Evolutionary conservation across 306 rosid genomes (phyloP).

Genomic region (Ochetophila trinervis): DNA sequence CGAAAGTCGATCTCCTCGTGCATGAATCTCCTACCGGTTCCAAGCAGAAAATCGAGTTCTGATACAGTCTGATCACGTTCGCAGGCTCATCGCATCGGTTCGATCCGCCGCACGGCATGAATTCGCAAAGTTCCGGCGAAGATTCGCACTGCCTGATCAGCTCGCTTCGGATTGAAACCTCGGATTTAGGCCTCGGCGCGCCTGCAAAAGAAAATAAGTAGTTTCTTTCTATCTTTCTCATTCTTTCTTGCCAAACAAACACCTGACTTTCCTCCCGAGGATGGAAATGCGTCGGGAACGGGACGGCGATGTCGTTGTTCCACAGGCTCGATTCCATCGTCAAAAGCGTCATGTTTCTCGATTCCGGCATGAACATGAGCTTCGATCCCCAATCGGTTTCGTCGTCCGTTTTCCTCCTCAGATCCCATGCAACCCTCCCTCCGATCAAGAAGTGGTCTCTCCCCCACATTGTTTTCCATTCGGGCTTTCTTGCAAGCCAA

Average conservation of each 20-base stretch:
- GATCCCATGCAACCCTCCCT: conserved; percentile 49
- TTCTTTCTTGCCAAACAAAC: conserved; percentile 37
- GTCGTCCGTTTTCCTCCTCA: conserved; percentile 30
- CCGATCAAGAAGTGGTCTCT: conserved; percentile 52
- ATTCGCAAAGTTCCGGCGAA: conserved; percentile 25
- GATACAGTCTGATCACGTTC: conserved; percentile 26
- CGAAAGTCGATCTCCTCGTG: conserved; percentile 48
- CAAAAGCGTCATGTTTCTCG: conserved; percentile 40
- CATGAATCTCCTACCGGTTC: conserved; percentile 53
- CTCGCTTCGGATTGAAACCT: conserved; percentile 19
- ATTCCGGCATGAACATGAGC: conserved; percentile 43
- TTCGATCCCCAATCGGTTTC: conserved; percentile 48
- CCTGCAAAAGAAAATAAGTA: conserved; percentile 48
- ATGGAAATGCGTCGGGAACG: conserved; percentile 55
- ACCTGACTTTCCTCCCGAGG: conserved; percentile 33
- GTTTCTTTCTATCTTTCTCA: conserved; percentile 35
- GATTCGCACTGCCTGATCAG: conserved; percentile 38
- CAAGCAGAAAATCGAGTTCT: conserved; percentile 40
- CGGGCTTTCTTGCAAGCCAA: conserved; percentile 34
- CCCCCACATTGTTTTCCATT: conserved; percentile 55
- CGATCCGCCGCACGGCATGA: conserved; percentile 15
- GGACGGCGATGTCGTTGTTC: conserved; percentile 44
- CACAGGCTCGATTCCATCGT: conserved; percentile 33
- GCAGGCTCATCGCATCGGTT: conserved; percentile 28
- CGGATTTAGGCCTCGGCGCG: conserved; percentile 34